Conservation (phyloP, 2,329 filamentous ascomycete species). For the Metarhizium anisopliae region DNA sequence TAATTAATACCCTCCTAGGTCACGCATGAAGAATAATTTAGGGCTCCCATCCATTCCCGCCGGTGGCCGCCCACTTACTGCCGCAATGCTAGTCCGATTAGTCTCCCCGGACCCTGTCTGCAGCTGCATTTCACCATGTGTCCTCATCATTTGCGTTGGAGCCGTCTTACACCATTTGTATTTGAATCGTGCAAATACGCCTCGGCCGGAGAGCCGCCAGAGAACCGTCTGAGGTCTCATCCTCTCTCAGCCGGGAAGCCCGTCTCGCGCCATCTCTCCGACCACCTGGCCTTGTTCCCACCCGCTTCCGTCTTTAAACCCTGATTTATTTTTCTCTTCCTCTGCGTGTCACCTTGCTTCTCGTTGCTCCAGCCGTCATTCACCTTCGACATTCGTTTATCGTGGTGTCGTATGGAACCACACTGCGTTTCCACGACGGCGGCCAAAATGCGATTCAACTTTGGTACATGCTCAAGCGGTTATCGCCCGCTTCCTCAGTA, state of each 20-base stretch:
- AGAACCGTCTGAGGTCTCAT: background rate
- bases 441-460: background rate
- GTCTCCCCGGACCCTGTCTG: background rate
- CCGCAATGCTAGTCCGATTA: background rate
- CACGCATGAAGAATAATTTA: too few relatives aligned
- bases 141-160: too few relatives aligned
- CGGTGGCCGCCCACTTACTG: background rate
- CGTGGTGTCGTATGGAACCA: background rate
- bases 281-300: background rate
- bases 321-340: background rate
- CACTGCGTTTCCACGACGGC: background rate
- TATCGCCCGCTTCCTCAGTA: constrained; percentile 2
- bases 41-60: background rate
- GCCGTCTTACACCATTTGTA: too few relatives aligned
- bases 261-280: background rate
- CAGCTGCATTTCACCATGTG: background rate
- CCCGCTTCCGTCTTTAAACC: background rate
- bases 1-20: too few relatives aligned
- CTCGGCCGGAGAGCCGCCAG: too few relatives aligned
- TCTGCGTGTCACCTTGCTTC: background rate
- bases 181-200: too few relatives aligned
- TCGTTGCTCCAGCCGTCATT: background rate
- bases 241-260: background rate
- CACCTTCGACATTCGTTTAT: background rate
- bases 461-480: background rate